Base-by-base conservation (phyloP, 139 green algal species). In the Tetraselmis striata region DNA sequence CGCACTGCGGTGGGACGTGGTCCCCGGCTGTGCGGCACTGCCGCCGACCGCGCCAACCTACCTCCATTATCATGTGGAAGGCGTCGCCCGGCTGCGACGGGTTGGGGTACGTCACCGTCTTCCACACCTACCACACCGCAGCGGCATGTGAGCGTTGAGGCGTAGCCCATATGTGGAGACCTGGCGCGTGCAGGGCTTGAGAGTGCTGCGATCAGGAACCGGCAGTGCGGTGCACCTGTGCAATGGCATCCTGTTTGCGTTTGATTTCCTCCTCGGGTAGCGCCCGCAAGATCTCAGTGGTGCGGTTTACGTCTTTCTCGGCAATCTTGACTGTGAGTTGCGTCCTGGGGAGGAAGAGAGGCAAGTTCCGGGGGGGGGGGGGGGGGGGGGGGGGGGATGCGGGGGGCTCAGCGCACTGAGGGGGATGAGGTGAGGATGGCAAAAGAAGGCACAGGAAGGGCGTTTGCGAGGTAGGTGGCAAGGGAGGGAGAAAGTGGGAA, bases 41-140 rank as follows among this genome's bases (percentile, higher is more conserved):
- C 18, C 23, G 58, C 18, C 23, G n/a, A n/a, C n/a, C n/a, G 25
- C 11, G 74, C 2, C 2, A 31, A 28, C 74, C 5, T 28, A 77
- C 74, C 74, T 59, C 28, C 74, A 85, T 81, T 28, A 85, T 75
- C 29, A 31, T 78, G n/a, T 85, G 76, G 31, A 85, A 81, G 28
- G 81, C 81, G 75, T 85, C 81, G 25, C 76, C 77, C 26, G 81
- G 81, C 25, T 81, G 30, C 5, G 77, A 75, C 30, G 76, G 76
- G 26, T 45, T 80, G 1, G 45, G 75, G 74, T 75, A 85, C 30
- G 76, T 80, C 29, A 81, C 81, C 31, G 58, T 82, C 32, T 59
- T 59, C 78, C 78, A 82, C 1, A 82, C 78, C 78, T 82, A 23
- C 23, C 58, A 23, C 18, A n/a, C 58, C 23, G 18, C 58, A 74